These are phyloP conservation scores for Colletotrichum aenigma DNA, from an alignment of 2,329 filamentous ascomycete species.

Conservation along the genomic window DNA sequence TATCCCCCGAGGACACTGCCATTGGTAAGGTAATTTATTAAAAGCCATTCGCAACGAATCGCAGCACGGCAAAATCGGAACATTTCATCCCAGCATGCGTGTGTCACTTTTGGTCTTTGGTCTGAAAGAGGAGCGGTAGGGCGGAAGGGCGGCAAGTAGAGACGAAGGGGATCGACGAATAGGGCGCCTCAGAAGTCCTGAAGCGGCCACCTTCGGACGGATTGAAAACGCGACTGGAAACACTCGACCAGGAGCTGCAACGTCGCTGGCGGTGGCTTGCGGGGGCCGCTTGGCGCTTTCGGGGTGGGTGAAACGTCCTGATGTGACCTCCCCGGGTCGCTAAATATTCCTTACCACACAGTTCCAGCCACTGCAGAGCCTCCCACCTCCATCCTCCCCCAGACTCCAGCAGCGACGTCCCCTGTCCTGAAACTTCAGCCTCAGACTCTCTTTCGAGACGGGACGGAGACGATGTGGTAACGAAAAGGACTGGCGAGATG, in stretches of 20 bases:
- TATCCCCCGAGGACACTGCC: background rate
- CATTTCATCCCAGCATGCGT: background rate
- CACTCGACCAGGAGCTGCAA: background rate
- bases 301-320: slow-evolving; percentile 4
- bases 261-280: background rate
- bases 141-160: slow-evolving; percentile 4
- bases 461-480: background rate
- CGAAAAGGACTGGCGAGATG: background rate
- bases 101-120: background rate
- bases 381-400: background rate
- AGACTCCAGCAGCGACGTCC: background rate
- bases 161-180: slow-evolving; percentile 13
- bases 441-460: slow-evolving; percentile 3
- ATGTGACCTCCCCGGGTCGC: background rate
- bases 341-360: background rate
- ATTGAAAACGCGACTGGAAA: slow-evolving; percentile 16
- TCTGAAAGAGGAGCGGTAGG: background rate
- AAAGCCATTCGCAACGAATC: background rate
- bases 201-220: background rate
- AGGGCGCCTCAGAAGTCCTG: background rate
- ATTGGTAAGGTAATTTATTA: background rate
- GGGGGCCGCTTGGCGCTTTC: background rate
- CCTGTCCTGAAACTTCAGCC: slow-evolving; percentile 13
- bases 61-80: background rate
- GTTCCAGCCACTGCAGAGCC: background rate